Evolutionary conservation across 2,329 filamentous ascomycete genomes (phyloP).

Genomic region (Aspergillus niger): DNA sequence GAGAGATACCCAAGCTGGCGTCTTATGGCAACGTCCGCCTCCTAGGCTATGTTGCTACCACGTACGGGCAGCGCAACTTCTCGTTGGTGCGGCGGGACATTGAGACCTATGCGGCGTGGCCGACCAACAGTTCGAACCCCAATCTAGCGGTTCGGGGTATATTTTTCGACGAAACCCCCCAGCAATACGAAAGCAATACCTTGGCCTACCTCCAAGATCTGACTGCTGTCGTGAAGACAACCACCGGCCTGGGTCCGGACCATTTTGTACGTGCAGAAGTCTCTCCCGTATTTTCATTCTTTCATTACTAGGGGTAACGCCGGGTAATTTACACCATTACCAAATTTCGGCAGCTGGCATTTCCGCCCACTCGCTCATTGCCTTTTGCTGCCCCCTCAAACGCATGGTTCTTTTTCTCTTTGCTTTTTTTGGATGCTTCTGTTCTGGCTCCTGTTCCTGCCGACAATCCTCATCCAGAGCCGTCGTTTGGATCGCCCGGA

Average conservation of each 20-base stretch:
- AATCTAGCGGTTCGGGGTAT: slow-evolving; percentile 49
- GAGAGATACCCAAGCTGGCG: slow-evolving; percentile 45
- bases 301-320: neutral
- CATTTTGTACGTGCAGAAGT: slow-evolving; percentile 38
- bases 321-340: slow-evolving; percentile 13
- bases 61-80: slow-evolving; percentile 48
- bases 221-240: slow-evolving; percentile 34
- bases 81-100: slow-evolving; percentile 48
- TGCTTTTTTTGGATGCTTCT: neutral
- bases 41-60: slow-evolving; percentile 54
- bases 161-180: slow-evolving; percentile 54
- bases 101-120: slow-evolving; percentile 49
- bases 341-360: neutral
- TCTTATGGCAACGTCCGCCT: slow-evolving; percentile 51
- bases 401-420: neutral
- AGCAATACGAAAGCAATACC: slow-evolving; percentile 35
- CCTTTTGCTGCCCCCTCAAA: neutral
- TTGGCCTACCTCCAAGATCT: slow-evolving; percentile 39
- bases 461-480: neutral
- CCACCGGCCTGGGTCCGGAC: slow-evolving; percentile 37
- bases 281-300: slow-evolving; percentile 8
- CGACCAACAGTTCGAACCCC: slow-evolving; percentile 35
- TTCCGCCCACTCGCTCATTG: neutral
- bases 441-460: neutral
- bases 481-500: slow-evolving; percentile 1